Conservation (phyloP, 139 green algal genomes). For the Tetradesmus lagerheimii region DNA sequence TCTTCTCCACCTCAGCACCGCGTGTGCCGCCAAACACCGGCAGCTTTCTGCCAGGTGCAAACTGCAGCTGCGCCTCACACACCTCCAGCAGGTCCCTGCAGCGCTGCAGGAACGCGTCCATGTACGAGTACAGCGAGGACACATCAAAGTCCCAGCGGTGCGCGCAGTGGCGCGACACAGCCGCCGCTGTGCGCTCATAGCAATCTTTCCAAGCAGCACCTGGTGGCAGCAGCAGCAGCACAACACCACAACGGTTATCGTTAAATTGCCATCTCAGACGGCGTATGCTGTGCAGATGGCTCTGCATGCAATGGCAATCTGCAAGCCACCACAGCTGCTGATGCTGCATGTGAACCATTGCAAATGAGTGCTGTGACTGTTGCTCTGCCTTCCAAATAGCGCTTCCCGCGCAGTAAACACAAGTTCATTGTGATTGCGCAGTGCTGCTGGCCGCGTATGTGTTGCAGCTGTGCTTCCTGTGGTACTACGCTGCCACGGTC, state of each 20-base stretch:
- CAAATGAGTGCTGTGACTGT: too few species aligned
- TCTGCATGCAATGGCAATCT: not conserved
- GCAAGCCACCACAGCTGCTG: not conserved
- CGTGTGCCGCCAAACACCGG: slow-evolving; percentile 86
- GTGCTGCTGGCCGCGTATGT: not conserved
- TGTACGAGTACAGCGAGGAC: slow-evolving; percentile 85
- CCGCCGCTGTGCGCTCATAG: slow-evolving; percentile 73
- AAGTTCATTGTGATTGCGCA: not conserved
- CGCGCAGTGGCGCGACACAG: slow-evolving; percentile 52
- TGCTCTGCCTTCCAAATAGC: too few species aligned
- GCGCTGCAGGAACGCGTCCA: slow-evolving; percentile 93
- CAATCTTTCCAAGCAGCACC: slow-evolving; percentile 80
- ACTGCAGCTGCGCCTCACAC: slow-evolving; percentile 91
- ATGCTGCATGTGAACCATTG: not conserved
- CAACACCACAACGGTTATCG: not conserved
- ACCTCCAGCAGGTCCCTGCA: slow-evolving; percentile 92
- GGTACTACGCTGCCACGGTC: not conserved
- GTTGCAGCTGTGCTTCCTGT: not conserved
- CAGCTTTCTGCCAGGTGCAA: slow-evolving; percentile 73
- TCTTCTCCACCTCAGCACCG: slow-evolving; percentile 83
- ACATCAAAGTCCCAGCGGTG: slow-evolving; percentile 80
- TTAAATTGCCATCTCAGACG: too few species aligned
- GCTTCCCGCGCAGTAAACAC: not conserved
- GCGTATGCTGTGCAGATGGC: not conserved
- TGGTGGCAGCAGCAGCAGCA: slow-evolving; percentile 23